These are phyloP conservation scores for Trichosanthes cucumerina DNA, from an alignment of 306 rosid genomes.

Conservation along the genomic window DNA sequence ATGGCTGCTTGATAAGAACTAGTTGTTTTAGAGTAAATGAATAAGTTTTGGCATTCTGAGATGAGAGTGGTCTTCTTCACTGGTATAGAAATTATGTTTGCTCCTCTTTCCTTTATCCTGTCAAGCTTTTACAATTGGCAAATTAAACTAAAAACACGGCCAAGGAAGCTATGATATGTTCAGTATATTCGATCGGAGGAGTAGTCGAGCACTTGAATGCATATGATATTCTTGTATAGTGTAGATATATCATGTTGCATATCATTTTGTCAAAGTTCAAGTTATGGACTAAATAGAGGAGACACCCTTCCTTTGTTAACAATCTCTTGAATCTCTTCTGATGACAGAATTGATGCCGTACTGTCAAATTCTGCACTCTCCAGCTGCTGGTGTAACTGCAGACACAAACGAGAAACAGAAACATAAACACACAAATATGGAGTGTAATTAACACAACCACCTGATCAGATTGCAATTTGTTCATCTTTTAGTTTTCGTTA, in stretches of 20 bases:
- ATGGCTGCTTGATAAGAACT: neutral
- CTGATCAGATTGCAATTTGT: neutral
- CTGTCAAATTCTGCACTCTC: constrained; percentile 43
- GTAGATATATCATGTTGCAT: neutral
- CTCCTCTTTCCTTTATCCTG: neutral
- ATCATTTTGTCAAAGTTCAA: neutral
- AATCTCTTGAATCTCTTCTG: constrained; percentile 52
- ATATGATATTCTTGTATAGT: neutral
- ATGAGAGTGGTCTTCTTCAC: neutral
- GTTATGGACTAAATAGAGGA: constrained; percentile 33
- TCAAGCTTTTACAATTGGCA: neutral
- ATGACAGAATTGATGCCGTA: constrained; percentile 38
- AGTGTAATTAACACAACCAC: neutral
- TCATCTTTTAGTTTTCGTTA: neutral
- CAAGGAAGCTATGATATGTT: neutral
- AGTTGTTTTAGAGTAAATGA: neutral
- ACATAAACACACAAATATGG: neutral
- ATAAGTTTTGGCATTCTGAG: neutral
- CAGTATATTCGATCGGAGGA: neutral
- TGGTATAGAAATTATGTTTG: neutral
- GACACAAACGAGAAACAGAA: constrained; percentile 9
- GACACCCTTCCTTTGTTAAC: constrained; percentile 46
- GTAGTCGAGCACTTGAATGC: neutral
- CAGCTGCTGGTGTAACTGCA: constrained; percentile 57
- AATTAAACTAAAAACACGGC: neutral